phyloP scores from a whole-genome alignment of 257 asterid species.

The Leptodermis oblonga region DNA sequence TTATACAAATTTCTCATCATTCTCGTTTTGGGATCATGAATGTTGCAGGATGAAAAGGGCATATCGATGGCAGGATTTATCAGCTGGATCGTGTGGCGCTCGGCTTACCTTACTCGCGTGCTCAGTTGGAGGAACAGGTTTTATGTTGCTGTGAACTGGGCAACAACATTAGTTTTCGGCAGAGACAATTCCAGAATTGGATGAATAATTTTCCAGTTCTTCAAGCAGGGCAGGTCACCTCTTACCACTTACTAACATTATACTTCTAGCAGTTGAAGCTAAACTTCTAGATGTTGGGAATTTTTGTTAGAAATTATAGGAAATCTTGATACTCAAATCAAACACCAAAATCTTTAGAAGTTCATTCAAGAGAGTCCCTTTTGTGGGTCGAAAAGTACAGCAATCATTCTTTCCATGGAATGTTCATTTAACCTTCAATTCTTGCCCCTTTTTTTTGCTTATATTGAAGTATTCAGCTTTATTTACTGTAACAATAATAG shows the following conservation, averaged over 20 bases:
- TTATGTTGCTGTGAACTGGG: conserved; percentile 87
- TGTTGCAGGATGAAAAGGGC: conserved; percentile 60
- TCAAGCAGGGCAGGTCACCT: not conserved
- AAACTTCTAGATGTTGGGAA: not conserved
- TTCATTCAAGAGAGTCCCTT: too few relatives aligned
- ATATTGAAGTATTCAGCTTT: not conserved
- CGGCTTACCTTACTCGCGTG: conserved; percentile 80
- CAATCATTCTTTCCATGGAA: not conserved
- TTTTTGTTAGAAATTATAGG: not conserved
- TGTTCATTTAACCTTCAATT: not conserved
- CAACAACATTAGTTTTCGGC: conserved; percentile 74
- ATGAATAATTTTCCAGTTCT: not conserved
- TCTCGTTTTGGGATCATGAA: not conserved
- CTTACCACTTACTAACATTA: too few relatives aligned
- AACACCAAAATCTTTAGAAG: not conserved
- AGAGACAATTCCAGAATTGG: conserved; percentile 77
- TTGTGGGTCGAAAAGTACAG: not conserved
- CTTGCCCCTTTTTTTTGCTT: too few relatives aligned
- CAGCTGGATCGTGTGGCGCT: conserved; percentile 86
- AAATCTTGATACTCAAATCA: not conserved
- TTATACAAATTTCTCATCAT: not conserved
- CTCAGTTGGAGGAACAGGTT: conserved; percentile 92
- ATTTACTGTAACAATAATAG: not conserved
- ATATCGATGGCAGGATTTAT: conserved; percentile 60
- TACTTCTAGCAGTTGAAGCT: not conserved